These are phyloP conservation scores for Starmerella sirachaensis DNA, from an alignment of 805 yeast genomes.

Conservation along the genomic window DNA sequence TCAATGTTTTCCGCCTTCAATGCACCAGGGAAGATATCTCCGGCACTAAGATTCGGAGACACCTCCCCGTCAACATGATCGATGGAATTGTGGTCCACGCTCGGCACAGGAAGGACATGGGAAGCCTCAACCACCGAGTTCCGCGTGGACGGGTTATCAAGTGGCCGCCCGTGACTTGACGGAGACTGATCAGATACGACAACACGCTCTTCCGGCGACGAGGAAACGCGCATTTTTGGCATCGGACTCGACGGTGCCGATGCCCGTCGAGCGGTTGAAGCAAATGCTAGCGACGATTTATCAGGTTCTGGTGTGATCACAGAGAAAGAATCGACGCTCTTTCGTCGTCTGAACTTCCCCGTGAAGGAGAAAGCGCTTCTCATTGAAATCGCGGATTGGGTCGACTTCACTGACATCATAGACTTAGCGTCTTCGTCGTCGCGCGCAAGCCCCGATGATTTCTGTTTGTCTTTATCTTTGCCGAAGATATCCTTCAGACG, in stretches of 20 bases:
- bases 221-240: too few relatives aligned
- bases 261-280: too few relatives aligned
- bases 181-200: too few relatives aligned
- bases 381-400: constrained; percentile 23
- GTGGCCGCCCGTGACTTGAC: too few relatives aligned
- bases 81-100: too few relatives aligned
- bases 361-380: constrained; percentile 10
- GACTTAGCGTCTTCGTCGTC: constrained; percentile 24
- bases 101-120: too few relatives aligned
- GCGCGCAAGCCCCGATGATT: background rate
- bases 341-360: constrained; percentile 8
- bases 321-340: background rate
- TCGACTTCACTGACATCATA: constrained; percentile 23
- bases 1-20: constrained; percentile 23
- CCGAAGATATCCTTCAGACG: constrained; percentile 3
- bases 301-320: too few relatives aligned
- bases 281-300: too few relatives aligned
- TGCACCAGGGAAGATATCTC: constrained; percentile 17
- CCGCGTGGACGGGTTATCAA: too few relatives aligned
- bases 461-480: background rate
- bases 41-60: constrained; percentile 13
- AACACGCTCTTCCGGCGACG: too few relatives aligned
- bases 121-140: too few relatives aligned
- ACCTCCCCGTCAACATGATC: constrained; percentile 1
- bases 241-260: too few relatives aligned